These are phyloP conservation scores for Platanus orientalis DNA, from an alignment of 164 flowering plant species.

Conservation along the genomic window DNA sequence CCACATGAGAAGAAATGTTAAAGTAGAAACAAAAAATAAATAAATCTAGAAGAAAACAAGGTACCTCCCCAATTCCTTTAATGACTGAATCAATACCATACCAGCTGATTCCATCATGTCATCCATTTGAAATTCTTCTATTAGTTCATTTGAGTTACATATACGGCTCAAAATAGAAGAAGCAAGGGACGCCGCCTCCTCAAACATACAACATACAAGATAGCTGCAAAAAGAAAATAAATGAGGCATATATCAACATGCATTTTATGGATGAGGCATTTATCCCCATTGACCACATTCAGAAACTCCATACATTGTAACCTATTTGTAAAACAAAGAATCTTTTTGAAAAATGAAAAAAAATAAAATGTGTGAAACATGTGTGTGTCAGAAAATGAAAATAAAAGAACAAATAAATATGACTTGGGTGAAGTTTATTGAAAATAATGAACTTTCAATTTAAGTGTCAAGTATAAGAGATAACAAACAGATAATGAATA, in stretches of 20 bases:
- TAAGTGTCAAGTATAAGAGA: too few relatives aligned
- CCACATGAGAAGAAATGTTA: neutral
- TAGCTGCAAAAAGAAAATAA: constrained; percentile 44
- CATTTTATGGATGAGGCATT: neutral
- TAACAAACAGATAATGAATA: too few relatives aligned
- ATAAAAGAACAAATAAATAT: neutral
- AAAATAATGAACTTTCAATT: too few relatives aligned
- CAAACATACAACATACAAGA: constrained; percentile 68
- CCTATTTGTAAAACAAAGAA: too few relatives aligned
- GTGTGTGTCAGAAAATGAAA: too few relatives aligned
- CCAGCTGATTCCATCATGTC: constrained; percentile 86
- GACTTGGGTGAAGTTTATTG: too few relatives aligned
- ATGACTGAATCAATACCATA: constrained; percentile 79
- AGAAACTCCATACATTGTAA: neutral
- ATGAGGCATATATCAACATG: neutral
- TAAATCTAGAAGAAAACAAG: neutral
- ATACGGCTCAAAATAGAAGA: constrained; percentile 45
- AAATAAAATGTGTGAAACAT: too few relatives aligned
- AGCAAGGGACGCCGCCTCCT: constrained; percentile 52
- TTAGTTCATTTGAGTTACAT: constrained; percentile 10
- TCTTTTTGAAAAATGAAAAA: neutral
- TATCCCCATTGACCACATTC: neutral
- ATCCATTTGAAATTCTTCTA: constrained; percentile 23
- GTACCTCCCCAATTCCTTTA: constrained; percentile 65
- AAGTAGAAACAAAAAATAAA: neutral